Percentiles rank a stretch among this genome's conserved stretches.
phyloP scores from a whole-genome alignment of 352 stramenopile genomes.

The Phytophthora colocasiae region DNA sequence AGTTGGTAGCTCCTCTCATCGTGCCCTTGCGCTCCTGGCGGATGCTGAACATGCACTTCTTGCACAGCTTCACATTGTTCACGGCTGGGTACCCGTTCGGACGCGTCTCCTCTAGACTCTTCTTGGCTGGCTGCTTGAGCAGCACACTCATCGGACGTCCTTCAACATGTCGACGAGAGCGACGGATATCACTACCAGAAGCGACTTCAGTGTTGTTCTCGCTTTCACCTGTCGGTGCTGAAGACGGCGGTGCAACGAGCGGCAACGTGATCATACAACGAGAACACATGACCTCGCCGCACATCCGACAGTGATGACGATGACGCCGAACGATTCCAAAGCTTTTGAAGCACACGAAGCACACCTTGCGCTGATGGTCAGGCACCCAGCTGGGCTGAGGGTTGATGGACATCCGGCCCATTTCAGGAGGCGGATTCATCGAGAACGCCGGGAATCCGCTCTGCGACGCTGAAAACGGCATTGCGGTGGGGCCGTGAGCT shows the following conservation, averaged over 20 bases:
- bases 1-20: conserved; percentile 50
- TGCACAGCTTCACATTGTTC: conserved; percentile 76
- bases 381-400: conserved; percentile 62
- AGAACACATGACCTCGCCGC: conserved; percentile 76
- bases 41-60: conserved; percentile 79
- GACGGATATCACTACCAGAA: conserved; percentile 2
- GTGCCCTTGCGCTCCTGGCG: conserved; percentile 70
- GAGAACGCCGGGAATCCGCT: conserved; percentile 22
- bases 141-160: conserved; percentile 30
- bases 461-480: conserved; percentile 30
- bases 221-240: conserved; percentile 29
- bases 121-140: conserved; percentile 53
- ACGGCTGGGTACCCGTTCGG: conserved; percentile 63
- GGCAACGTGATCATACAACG: conserved; percentile 74
- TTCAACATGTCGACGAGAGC: conserved; percentile 27
- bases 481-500: conserved; percentile 27
- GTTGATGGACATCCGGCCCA: conserved; percentile 39
- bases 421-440: conserved; percentile 18
- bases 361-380: conserved; percentile 65
- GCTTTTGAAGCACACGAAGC: conserved; percentile 76
- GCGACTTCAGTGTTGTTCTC: conserved; percentile 10
- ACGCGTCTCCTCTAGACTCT: conserved; percentile 47
- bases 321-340: conserved; percentile 68
- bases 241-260: conserved; percentile 52
- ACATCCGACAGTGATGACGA: conserved; percentile 83